These are phyloP conservation scores for Colletotrichum chrysophilum DNA, from an alignment of 2,329 filamentous ascomycete genomes.

Conservation along the genomic window DNA sequence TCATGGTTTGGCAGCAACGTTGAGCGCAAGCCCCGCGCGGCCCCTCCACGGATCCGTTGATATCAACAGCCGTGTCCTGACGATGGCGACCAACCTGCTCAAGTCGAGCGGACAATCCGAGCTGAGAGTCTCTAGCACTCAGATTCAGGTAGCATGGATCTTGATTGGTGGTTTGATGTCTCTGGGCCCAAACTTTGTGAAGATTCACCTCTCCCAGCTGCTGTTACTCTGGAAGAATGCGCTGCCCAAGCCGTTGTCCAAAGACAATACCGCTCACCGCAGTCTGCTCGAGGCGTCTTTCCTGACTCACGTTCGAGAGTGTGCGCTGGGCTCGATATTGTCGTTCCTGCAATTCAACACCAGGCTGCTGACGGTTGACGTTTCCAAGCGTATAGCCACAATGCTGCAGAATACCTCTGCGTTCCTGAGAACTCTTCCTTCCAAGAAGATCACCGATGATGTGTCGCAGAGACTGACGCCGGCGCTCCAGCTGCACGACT, in stretches of 20 bases:
- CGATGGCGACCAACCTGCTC: conserved; percentile 88
- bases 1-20: conserved; percentile 86
- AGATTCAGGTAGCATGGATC: conserved; percentile 98
- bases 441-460: conserved; percentile 86
- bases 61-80: conserved; percentile 88
- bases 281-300: conserved; percentile 91
- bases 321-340: conserved; percentile 87
- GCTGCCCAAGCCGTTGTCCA: conserved; percentile 89
- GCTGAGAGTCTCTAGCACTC: conserved; percentile 86
- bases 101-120: conserved; percentile 94
- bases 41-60: conserved; percentile 95
- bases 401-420: conserved; percentile 96
- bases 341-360: conserved; percentile 95
- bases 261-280: conserved; percentile 85
- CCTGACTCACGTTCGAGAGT: conserved; percentile 92
- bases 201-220: conserved; percentile 94
- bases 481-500: conserved; percentile 85
- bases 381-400: conserved; percentile 87
- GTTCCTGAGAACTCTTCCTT: conserved; percentile 84
- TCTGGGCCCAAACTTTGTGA: conserved; percentile 95
- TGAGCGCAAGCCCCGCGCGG: conserved; percentile 87
- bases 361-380: conserved; percentile 88
- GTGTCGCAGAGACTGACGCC: conserved; percentile 83
- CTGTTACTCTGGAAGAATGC: conserved; percentile 97
- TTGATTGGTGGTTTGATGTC: conserved; percentile 97